Percentiles rank a stretch among this genome's conserved stretches.
These are phyloP conservation scores for Ustilaginoidea virens DNA, from an alignment of 2,329 filamentous ascomycete genomes.

Conservation along the genomic window DNA sequence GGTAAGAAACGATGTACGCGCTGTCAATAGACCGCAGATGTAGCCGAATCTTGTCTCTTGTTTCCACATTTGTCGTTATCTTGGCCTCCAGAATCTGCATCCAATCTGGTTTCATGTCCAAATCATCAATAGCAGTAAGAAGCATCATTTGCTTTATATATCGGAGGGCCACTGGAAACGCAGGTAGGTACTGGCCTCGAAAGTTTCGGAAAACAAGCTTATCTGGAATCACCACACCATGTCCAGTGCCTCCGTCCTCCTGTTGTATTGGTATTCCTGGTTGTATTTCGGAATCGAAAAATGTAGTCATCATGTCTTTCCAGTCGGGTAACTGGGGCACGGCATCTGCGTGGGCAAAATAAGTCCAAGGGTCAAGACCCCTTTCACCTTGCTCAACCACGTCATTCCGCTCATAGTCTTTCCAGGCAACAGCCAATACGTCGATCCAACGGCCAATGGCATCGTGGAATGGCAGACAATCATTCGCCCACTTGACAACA, in stretches of 20 bases:
- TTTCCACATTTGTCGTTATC: constrained; percentile 52
- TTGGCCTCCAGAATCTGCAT: constrained; percentile 61
- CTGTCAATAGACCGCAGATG: constrained; percentile 31
- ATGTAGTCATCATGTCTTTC: constrained; percentile 31
- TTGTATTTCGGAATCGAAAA: constrained; percentile 28
- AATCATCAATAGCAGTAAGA: constrained; percentile 30
- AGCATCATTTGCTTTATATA: constrained; percentile 47
- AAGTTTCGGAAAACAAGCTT: constrained; percentile 29
- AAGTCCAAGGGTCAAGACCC: constrained; percentile 58
- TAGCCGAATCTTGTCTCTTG: constrained; percentile 40
- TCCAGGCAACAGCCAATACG: constrained; percentile 60
- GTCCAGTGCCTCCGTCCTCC: neutral
- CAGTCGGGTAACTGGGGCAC: constrained; percentile 31
- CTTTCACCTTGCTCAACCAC: constrained; percentile 80
- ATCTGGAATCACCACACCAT: constrained; percentile 1
- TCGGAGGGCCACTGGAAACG: constrained; percentile 52
- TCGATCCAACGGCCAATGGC: constrained; percentile 76
- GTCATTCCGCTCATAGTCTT: constrained; percentile 56
- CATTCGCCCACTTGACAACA: constrained; percentile 77
- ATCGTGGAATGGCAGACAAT: constrained; percentile 68
- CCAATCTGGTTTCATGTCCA: constrained; percentile 66
- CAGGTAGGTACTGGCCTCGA: constrained; percentile 27
- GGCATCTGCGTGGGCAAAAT: constrained; percentile 27
- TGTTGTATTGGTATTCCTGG: constrained; percentile 3
- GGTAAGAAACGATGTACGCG: constrained; percentile 24